Base-by-base conservation (phyloP, 208 protist genomes). In the Entamoeba moshkovskii region DNA sequence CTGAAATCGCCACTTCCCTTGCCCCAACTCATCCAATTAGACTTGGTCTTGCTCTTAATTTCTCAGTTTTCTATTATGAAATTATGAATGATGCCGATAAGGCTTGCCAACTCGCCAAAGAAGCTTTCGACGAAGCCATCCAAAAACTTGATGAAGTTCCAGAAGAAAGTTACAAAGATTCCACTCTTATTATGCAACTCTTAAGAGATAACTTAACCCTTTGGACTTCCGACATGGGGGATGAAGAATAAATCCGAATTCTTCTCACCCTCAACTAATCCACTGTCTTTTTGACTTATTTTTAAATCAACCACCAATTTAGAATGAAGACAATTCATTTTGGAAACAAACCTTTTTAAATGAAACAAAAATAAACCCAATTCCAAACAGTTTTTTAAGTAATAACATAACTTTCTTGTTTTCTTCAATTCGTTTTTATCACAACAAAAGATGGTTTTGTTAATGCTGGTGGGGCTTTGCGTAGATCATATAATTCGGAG, bases 21-120 rank as follows among this genome's bases (percentile, higher is more conserved):
- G 92, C 95, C 66, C 96, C 98, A 44, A 99, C 98, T 42, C 97
- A 99, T 95, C 98, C 99, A 48, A 99, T 99, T 95, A 98, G 98
- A 94, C 97, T 99, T 46, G 98, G 99, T 94, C 98, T 99, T 52
- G 99, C 98, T 25, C 97, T 99, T 38, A 99, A 99, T 97, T 99
- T 99, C 96, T 99, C 98, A 59, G 98, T 99, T 52, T 99, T 99
- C 96, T 99, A 99, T 96, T 99, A 99, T 96, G 98, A 99, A 96
- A 99, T 99, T 95, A 95, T 99, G 33, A 98, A 99, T 94, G 97
- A 96, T 85, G 98, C 98, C 46, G 98, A 99, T 95, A 96, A 97
- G 66, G 97, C 97, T 91, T 97, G 97, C 96, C 96, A 93, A 94
- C 96, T 98, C 59, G 98, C 98, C 15, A 97, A 98, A 92, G 95